Percentiles rank a stretch among this genome's conserved stretches.
These are phyloP conservation scores for Penicillium verrucosum DNA, from an alignment of 2,329 filamentous ascomycete genomes.

Conservation along the genomic window DNA sequence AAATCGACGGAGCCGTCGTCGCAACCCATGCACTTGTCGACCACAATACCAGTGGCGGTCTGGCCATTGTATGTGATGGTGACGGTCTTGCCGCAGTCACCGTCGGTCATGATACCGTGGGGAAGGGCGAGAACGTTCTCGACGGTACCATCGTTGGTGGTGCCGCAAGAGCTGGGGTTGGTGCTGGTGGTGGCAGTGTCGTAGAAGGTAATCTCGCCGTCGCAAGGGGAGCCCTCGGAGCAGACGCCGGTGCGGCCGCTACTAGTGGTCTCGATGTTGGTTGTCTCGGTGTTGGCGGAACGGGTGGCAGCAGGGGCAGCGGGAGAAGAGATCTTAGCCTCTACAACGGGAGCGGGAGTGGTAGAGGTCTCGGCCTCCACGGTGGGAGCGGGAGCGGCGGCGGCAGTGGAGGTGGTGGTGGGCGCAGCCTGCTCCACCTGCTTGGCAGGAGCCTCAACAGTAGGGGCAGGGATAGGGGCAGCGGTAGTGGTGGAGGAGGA, in stretches of 20 bases:
- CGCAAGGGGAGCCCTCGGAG: slow-evolving; percentile 28
- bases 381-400: slow-evolving; percentile 9
- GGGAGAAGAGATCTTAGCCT: neutral
- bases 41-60: slow-evolving; percentile 57
- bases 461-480: slow-evolving; percentile 4
- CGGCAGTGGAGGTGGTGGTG: slow-evolving; percentile 10
- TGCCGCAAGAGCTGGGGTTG: slow-evolving; percentile 55
- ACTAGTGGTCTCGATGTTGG: slow-evolving; percentile 12
- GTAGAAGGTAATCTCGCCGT: slow-evolving; percentile 74
- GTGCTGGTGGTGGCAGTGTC: slow-evolving; percentile 60
- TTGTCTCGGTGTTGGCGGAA: neutral
- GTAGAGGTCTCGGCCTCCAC: slow-evolving; percentile 5
- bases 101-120: slow-evolving; percentile 63
- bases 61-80: slow-evolving; percentile 61
- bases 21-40: slow-evolving; percentile 76
- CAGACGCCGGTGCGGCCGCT: slow-evolving; percentile 26
- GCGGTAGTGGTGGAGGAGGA: slow-evolving; percentile 2
- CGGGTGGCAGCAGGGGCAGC: neutral
- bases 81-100: slow-evolving; percentile 67
- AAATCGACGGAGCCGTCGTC: slow-evolving; percentile 56
- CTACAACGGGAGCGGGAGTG: slow-evolving; percentile 2
- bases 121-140: slow-evolving; percentile 69
- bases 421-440: slow-evolving; percentile 1
- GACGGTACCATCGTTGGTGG: slow-evolving; percentile 54
- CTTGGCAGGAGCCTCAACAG: neutral